Percentiles rank a stretch among this genome's conserved stretches.
These are phyloP conservation scores for Ziziphus jujuba DNA, from an alignment of 306 rosid genomes.

Conservation along the genomic window DNA sequence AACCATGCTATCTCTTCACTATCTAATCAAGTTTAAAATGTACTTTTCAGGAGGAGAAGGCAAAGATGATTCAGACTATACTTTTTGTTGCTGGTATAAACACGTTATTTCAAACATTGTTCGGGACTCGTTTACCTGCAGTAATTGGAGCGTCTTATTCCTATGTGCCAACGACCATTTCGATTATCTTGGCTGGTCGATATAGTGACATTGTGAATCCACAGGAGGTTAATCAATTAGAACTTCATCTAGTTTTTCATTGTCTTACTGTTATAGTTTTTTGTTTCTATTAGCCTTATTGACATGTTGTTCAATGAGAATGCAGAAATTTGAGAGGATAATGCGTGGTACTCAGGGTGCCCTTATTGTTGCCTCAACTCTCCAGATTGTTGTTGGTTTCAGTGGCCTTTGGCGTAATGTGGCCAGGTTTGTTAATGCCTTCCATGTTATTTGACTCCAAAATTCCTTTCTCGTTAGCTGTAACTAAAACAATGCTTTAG, in stretches of 20 bases:
- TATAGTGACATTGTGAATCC: slow-evolving; percentile 79
- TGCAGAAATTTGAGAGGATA: slow-evolving; percentile 87
- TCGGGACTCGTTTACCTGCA: slow-evolving; percentile 95
- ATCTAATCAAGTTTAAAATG: slow-evolving; percentile 20
- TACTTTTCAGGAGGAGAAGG: slow-evolving; percentile 77
- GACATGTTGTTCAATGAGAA: slow-evolving; percentile 11
- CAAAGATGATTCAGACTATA: slow-evolving; percentile 85
- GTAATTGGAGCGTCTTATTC: slow-evolving; percentile 88
- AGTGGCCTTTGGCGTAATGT: slow-evolving; percentile 99
- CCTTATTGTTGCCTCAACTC: slow-evolving; percentile 92
- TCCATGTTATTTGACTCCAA: neutral
- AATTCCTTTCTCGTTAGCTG: slow-evolving; percentile 1
- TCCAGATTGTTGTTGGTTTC: slow-evolving; percentile 96
- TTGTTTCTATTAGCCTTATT: slow-evolving; percentile 8
- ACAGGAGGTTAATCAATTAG: slow-evolving; percentile 57
- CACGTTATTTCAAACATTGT: slow-evolving; percentile 71
- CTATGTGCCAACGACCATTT: slow-evolving; percentile 90
- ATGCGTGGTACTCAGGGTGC: slow-evolving; percentile 98
- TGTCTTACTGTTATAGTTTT: slow-evolving; percentile 5
- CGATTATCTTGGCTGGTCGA: slow-evolving; percentile 86
- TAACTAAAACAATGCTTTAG: neutral
- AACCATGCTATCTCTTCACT: neutral
- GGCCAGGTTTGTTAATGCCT: slow-evolving; percentile 56
- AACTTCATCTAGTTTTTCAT: slow-evolving; percentile 13
- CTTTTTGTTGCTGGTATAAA: slow-evolving; percentile 87